phyloP scores from a whole-genome alignment of 768 basidiomycete genomes.

The Suillus alpinus region DNA sequence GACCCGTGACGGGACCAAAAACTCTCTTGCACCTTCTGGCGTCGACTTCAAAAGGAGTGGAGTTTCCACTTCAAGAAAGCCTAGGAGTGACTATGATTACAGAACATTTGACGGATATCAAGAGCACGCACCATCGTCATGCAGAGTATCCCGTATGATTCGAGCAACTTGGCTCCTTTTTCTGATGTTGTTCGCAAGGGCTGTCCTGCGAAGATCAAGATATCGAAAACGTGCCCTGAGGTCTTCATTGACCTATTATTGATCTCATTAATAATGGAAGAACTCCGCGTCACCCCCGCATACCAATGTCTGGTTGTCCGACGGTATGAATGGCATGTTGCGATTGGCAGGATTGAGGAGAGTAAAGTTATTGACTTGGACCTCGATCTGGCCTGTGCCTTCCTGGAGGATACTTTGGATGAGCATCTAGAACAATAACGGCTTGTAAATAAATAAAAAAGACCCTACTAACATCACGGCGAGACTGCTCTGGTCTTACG shows the following conservation, averaged over 20 bases:
- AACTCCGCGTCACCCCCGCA: constrained; percentile 24
- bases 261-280: background rate
- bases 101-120: constrained; percentile 6
- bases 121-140: constrained; percentile 59
- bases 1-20: constrained; percentile 78
- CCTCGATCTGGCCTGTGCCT: constrained; percentile 75
- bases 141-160: constrained; percentile 67
- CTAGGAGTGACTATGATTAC: constrained; percentile 38
- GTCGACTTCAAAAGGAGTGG: constrained; percentile 88
- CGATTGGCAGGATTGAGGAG: constrained; percentile 77
- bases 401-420: constrained; percentile 36
- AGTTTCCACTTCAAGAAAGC: constrained; percentile 91
- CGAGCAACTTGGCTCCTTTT: constrained; percentile 82
- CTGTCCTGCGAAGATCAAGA: constrained; percentile 80
- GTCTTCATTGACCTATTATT: constrained; percentile 75
- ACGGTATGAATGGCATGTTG: constrained; percentile 82
- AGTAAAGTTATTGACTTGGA: constrained; percentile 65
- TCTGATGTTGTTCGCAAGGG: constrained; percentile 74
- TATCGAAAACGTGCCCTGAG: constrained; percentile 82
- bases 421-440: constrained; percentile 4
- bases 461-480: constrained; percentile 50
- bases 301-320: constrained; percentile 72
- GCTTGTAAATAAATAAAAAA: background rate
- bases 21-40: constrained; percentile 93
- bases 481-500: constrained; percentile 58